A percentile compares a stretch with the other conserved stretches of the same genome.
phyloP scores from a whole-genome alignment of 2,329 filamentous ascomycete species.

The Nigrospora oryzae region DNA sequence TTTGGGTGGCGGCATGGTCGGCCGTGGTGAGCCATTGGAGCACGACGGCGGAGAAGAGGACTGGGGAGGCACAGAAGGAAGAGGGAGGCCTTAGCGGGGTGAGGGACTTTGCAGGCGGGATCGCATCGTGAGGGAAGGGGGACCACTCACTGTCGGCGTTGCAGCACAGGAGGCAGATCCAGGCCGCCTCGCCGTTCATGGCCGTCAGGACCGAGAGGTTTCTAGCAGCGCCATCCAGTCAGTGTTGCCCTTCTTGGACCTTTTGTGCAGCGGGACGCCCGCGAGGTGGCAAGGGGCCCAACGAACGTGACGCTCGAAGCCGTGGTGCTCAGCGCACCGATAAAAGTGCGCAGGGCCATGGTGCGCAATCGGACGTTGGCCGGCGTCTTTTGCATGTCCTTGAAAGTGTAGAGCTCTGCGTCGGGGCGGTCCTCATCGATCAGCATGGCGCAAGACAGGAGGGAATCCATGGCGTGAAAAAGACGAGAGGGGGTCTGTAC shows the following conservation, averaged over 20 bases:
- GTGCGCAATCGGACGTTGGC: constrained; percentile 35
- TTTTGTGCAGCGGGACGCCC: too few relatives aligned
- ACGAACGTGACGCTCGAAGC: constrained; percentile 48
- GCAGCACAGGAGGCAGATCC: constrained; percentile 59
- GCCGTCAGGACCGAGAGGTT: constrained; percentile 52
- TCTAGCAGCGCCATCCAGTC: constrained; percentile 20
- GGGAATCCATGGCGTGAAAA: not conserved
- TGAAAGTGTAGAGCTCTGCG: constrained; percentile 46
- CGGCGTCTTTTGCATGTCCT: constrained; percentile 30
- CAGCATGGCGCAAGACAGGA: not conserved
- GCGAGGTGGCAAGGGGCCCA: not conserved
- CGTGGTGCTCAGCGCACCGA: constrained; percentile 49
- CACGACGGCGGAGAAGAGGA: constrained; percentile 52
- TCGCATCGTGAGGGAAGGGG: not conserved
- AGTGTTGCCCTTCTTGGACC: not conserved
- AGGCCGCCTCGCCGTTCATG: constrained; percentile 52
- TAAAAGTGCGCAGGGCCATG: constrained; percentile 49
- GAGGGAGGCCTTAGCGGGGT: too few relatives aligned
- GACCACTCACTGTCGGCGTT: constrained; percentile 53
- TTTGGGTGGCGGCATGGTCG: constrained; percentile 21
- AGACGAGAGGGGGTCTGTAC: constrained; percentile 26
- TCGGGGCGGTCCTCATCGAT: not conserved
- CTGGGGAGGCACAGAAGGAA: constrained; percentile 21
- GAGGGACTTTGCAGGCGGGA: too few relatives aligned
- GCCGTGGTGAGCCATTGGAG: constrained; percentile 51